Percentiles rank a stretch among this genome's conserved stretches.
Conservation (phyloP, 2,329 filamentous ascomycete species). For the Trichoderma sp. region DNA sequence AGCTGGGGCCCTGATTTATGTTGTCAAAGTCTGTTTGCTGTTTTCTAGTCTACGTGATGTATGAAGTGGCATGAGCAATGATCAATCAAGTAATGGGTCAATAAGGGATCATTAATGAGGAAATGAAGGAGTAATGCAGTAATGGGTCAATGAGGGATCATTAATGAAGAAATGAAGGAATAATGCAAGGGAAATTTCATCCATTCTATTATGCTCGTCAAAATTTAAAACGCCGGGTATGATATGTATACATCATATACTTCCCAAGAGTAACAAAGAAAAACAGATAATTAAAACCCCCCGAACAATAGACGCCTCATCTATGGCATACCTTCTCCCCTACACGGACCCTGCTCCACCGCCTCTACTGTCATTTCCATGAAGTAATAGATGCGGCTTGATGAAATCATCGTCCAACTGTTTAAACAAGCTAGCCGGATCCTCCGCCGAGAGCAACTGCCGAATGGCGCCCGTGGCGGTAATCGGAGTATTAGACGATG, state of each 20-base stretch:
- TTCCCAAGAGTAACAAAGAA: not conserved
- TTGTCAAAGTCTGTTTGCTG: not conserved
- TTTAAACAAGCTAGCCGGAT: conserved; percentile 85
- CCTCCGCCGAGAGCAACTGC: conserved; percentile 79
- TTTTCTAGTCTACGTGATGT: not conserved
- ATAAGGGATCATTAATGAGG: not conserved
- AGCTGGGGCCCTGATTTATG: not conserved
- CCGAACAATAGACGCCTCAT: not conserved
- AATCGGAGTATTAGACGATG: conserved; percentile 44
- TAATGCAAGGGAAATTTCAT: not conserved
- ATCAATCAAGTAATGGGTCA: not conserved
- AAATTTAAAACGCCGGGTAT: conserved; percentile 17
- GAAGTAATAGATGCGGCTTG: conserved; percentile 84
- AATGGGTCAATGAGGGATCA: not conserved
- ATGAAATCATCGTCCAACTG: conserved; percentile 96
- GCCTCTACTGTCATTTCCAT: conserved; percentile 51
- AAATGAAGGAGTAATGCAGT: not conserved
- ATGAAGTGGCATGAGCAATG: not conserved
- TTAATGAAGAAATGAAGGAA: not conserved
- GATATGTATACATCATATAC: conserved; percentile 16
- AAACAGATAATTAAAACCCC: not conserved
- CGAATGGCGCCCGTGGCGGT: conserved; percentile 74
- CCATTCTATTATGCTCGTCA: conserved; percentile 15
- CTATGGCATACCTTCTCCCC: not conserved
- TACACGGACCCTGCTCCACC: conserved; percentile 31